Conservation (phyloP, 2,329 filamentous ascomycete species). For the Paecilomyces formosus region DNA sequence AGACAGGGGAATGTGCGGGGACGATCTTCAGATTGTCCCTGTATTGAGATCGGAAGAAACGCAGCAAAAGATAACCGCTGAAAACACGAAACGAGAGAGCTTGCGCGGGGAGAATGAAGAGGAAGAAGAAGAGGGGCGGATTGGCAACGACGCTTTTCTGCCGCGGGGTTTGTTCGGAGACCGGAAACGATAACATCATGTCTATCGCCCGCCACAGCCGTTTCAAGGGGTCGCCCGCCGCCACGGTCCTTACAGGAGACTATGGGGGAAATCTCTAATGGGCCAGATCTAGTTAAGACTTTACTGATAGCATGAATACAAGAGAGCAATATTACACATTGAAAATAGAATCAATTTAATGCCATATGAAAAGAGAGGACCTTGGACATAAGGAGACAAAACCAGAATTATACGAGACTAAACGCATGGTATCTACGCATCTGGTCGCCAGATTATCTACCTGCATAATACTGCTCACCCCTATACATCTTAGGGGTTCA, state of each 20-base stretch:
- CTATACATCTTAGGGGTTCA: background rate
- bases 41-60: background rate
- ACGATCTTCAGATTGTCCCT: background rate
- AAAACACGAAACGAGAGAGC: background rate
- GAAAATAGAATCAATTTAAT: background rate
- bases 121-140: background rate
- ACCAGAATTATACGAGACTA: background rate
- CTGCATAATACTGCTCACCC: background rate
- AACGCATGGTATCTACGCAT: background rate
- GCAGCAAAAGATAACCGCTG: background rate
- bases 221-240: background rate
- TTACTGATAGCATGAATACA: background rate
- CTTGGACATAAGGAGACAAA: background rate
- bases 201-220: background rate
- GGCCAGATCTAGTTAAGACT: background rate
- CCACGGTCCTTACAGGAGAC: background rate
- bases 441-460: background rate
- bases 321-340: background rate
- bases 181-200: background rate
- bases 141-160: constrained; percentile 1
- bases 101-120: background rate
- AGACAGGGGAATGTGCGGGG: background rate
- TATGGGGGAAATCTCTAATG: background rate
- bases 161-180: constrained; percentile 1
- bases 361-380: background rate